Base-by-base conservation (phyloP, 163 green algal genomes). In the Scenedesmus sp. region DNA sequence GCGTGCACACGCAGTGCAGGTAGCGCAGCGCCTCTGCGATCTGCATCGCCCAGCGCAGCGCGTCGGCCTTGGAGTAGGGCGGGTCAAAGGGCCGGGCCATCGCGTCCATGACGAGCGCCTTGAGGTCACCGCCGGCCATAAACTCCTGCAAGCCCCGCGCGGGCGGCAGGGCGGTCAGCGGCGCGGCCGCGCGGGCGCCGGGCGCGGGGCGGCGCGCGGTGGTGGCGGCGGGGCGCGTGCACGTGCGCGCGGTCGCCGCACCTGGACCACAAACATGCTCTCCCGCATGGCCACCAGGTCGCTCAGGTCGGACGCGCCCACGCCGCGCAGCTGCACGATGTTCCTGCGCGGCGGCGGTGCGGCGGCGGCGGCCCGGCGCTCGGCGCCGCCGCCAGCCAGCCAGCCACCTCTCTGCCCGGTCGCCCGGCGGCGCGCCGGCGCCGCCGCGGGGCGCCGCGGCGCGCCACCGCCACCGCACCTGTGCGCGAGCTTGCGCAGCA, bases 401-500 rank as follows among this genome's bases (percentile, higher is more conserved):
- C n/a, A n/a, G n/a, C n/a, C n/a, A n/a, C 47, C 14, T 56, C 14
- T 56, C 14, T 56, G 47, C 47, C 17, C 17, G 14, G 47, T 56
- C 14, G 14, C 14, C 47, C 17, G 47, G 47, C 24, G 26, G 11
- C 20, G 10, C 50, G 50, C 50, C 26, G 50, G 50, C 13, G 50
- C 53, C 33, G 53, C 53, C 20, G 15, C 53, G 5, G 11, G 53
- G 4, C 56, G 39, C 53, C 17, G 14, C 22, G 22, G 33, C 53
- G 28, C 28, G 28, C 28, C 2, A 3, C 44, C 57, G 28, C 20
- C 50, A 26, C n/a, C 83, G 75, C 57, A 90, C 86, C 56, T 78
- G 83, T 92, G 86, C 14, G 34, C 33, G 20, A 92, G 63, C 75
- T 92, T 92, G 45, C 88, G 78, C 39, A 91, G 80, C 39, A 92